phyloP scores from a whole-genome alignment of 192 early-diverging fungal genomes.

The Linnemannia exigua region DNA sequence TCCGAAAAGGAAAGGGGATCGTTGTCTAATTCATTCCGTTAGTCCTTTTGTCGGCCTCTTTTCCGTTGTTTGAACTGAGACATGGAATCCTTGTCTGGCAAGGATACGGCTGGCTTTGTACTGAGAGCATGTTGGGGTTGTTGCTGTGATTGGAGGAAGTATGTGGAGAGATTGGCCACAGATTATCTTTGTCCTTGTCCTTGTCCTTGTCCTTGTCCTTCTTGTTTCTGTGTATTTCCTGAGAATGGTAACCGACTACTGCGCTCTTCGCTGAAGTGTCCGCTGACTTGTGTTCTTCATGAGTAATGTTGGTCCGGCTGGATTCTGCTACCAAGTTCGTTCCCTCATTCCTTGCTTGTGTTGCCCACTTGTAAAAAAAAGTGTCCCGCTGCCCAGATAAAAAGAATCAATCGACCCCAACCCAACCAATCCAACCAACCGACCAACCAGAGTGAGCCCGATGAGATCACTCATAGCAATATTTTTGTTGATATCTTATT shows the following conservation, averaged over 20 bases:
- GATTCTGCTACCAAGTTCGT: neutral
- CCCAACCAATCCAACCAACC: neutral
- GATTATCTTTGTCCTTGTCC: neutral
- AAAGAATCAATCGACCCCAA: neutral
- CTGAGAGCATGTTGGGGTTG: neutral
- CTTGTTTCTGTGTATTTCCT: neutral
- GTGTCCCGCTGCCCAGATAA: neutral
- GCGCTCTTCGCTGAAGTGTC: no score
- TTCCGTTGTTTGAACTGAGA: neutral
- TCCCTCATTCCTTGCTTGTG: neutral
- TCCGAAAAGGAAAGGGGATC: neutral
- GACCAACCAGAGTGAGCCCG: slow-evolving; percentile 4
- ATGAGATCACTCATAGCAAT: neutral
- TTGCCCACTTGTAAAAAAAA: no score
- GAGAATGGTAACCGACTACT: no score
- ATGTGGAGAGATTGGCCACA: neutral
- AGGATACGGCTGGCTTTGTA: neutral
- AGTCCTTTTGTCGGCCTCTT: neutral
- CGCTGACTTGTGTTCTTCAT: no score
- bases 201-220: neutral
- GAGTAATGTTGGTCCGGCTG: neutral
- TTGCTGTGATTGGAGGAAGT: neutral
- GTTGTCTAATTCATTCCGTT: neutral
- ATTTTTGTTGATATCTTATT: neutral
- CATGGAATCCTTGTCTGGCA: neutral